phyloP scores from a whole-genome alignment of 257 asterid genomes.

The Schizonepeta tenuifolia region DNA sequence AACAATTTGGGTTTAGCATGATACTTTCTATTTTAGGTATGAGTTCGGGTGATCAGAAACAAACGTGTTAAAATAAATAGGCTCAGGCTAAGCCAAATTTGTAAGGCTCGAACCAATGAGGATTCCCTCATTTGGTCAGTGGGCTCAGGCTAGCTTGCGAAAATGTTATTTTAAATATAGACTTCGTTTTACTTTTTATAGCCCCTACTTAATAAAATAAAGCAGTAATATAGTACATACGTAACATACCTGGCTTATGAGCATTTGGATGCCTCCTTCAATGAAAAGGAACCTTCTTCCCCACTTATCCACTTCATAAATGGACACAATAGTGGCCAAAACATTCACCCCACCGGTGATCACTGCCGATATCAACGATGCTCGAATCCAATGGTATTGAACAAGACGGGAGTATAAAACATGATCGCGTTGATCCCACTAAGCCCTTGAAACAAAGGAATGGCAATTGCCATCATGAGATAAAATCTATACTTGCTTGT shows the following conservation, averaged over 20 bases:
- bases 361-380: conserved; percentile 65
- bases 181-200: no score
- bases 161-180: background rate
- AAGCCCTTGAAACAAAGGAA: conserved; percentile 78
- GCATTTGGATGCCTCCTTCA: conserved; percentile 81
- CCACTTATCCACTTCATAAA: conserved; percentile 72
- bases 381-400: conserved; percentile 64
- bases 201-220: background rate
- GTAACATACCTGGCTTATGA: conserved; percentile 72
- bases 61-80: no score
- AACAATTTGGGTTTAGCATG: no score
- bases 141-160: no score
- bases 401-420: conserved; percentile 80
- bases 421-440: conserved; percentile 77
- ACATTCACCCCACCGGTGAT: conserved; percentile 71
- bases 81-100: no score
- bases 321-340: conserved; percentile 59
- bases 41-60: no score
- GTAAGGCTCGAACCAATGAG: background rate
- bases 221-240: background rate
- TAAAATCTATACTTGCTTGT: conserved; percentile 69
- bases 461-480: conserved; percentile 58
- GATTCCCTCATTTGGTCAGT: no score
- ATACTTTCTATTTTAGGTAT: no score
- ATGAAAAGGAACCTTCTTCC: conserved; percentile 76